Conservation (phyloP, 2,329 filamentous ascomycete species). For the Aspergillus arachidicola region DNA sequence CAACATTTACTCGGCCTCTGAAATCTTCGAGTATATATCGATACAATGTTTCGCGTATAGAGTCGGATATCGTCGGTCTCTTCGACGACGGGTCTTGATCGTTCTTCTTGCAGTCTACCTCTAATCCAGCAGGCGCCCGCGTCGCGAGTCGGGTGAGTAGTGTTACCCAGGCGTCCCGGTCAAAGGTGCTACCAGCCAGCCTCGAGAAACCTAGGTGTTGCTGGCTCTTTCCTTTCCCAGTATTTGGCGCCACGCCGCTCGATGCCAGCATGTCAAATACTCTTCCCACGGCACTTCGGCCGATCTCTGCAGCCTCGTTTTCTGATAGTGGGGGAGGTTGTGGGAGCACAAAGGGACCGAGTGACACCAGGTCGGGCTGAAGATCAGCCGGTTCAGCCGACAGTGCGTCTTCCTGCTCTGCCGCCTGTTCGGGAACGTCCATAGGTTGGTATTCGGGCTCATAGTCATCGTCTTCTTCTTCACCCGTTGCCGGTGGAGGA, state of each 20-base stretch:
- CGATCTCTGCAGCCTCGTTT: constrained; percentile 72
- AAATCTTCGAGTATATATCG: constrained; percentile 91
- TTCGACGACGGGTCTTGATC: constrained; percentile 29
- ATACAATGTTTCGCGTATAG: constrained; percentile 79
- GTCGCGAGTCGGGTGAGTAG: constrained; percentile 85
- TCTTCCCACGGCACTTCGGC: constrained; percentile 72
- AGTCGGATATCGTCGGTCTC: constrained; percentile 53
- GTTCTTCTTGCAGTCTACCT: constrained; percentile 44
- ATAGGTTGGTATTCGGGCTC: constrained; percentile 81
- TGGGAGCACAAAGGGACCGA: constrained; percentile 78
- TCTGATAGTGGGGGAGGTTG: constrained; percentile 73
- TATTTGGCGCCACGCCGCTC: constrained; percentile 65
- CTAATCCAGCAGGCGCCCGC: constrained; percentile 71
- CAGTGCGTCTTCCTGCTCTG: constrained; percentile 65
- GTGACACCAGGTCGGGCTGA: constrained; percentile 60
- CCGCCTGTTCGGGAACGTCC: constrained; percentile 50
- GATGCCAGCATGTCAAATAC: constrained; percentile 77
- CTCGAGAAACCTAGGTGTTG: constrained; percentile 75
- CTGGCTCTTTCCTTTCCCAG: constrained; percentile 53
- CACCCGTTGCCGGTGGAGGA: constrained; percentile 26
- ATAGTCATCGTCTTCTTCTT: constrained; percentile 85
- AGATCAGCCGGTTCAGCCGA: constrained; percentile 74
- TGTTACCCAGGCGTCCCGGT: constrained; percentile 87
- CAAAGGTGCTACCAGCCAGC: constrained; percentile 80
- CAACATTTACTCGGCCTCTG: constrained; percentile 82